These are phyloP conservation scores for Suillus subluteus DNA, from an alignment of 768 basidiomycete species.

Conservation along the genomic window DNA sequence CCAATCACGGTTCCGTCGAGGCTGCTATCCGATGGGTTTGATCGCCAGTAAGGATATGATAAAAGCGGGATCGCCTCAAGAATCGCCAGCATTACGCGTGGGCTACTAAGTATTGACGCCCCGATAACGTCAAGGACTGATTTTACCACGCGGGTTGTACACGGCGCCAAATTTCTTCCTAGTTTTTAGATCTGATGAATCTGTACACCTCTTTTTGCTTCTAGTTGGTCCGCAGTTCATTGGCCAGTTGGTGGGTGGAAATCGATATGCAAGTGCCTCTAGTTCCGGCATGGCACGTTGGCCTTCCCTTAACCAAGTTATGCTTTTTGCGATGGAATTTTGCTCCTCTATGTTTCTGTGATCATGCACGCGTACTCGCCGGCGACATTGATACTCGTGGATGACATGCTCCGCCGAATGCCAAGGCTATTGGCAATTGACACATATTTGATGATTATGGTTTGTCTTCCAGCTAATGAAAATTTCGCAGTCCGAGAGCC, in stretches of 20 bases:
- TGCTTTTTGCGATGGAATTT: neutral
- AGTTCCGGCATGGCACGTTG: neutral
- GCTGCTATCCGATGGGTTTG: neutral
- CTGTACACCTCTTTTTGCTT: too few species aligned
- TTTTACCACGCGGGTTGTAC: neutral
- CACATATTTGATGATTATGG: neutral
- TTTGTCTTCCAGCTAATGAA: neutral
- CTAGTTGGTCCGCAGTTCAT: neutral
- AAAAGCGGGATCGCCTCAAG: neutral
- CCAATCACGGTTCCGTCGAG: too few species aligned
- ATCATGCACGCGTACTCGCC: neutral
- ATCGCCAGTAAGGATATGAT: neutral
- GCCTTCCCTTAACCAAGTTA: neutral
- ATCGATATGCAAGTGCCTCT: neutral
- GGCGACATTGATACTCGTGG: neutral
- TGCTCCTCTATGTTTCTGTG: neutral
- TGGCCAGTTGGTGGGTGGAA: neutral
- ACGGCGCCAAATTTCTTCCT: too few species aligned
- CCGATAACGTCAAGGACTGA: neutral
- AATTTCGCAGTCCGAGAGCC: too few species aligned
- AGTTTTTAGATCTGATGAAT: neutral
- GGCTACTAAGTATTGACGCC: neutral
- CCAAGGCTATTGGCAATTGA: neutral
- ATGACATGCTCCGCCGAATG: neutral
- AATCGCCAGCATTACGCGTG: too few species aligned